Base-by-base conservation (phyloP, 2,329 filamentous ascomycete species). In the Rosellinia necatrix region DNA sequence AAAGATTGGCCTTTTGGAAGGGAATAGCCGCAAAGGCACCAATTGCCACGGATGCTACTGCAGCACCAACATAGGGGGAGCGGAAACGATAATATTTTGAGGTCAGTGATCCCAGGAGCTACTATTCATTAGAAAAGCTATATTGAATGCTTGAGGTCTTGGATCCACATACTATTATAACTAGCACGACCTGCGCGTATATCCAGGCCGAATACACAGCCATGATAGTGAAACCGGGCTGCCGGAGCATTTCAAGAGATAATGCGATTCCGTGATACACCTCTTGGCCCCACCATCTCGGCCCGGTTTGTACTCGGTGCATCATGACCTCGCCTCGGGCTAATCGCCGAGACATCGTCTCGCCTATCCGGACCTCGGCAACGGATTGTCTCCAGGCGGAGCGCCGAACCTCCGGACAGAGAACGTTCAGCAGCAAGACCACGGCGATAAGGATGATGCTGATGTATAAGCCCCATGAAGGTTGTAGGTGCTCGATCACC, bases 131-230 rank as follows among this genome's bases (percentile, higher is more conserved):
- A 53, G 41, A 15, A 5, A 6, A 44, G 62, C 22, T 58, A 42
- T 30, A 40, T 24, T 10, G 44, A 17, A 12, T 21, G 5, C 12
- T 10, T 5, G n/a, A 21, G 10, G 17, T 6, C 21, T 35, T 30
- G 2, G 12, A 29, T 42, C 9, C 6, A 46, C 69, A 66, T 58
- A 72, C 70, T 54, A 90, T 77, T 57, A 92, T 89, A 55, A 91
- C 78, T 51, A 92, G 76, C 4, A 90, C 87, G 2, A 91, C 80
- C 66, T 92, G 87, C 2, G 87, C 87, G 69, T 92, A 91, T 41
- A 91, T 89, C 89, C 89, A 92, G 6, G 82, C 86, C 12, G 86
- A 77, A 70, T 92, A 92, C n/a, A 89, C 58, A 1, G 87, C 81
- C 66, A 92, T 77, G 25, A 91, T 73, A n/a, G 84, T 72, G 68